Base-by-base conservation (phyloP, 495 filamentous ascomycete species). In the Daldinia childiae region DNA sequence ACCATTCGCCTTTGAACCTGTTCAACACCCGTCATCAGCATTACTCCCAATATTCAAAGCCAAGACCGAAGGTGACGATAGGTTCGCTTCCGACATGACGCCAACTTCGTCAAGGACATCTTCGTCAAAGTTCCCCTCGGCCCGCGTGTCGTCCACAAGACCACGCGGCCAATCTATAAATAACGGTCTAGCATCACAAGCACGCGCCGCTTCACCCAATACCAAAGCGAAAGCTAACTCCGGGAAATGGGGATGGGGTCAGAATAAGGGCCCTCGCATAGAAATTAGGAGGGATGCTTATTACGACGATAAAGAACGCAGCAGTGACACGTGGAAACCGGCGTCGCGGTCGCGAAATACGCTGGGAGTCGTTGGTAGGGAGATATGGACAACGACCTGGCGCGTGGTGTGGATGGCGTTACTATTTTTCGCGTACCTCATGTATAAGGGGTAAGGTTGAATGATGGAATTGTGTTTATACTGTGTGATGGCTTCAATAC, bases 321-420 rank as follows among this genome's bases (percentile, higher is more conserved):
- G 34, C 76, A 77, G 30, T 7, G 38, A 60, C 76, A 76, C 64
- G 21, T 68, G 65, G 71, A 57, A 45, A 19, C 62, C 66, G 21
- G 68, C 60, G 27, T 26, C 68, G 15, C 8, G 51, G 51, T 57
- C 54, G 51, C 4, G 66, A 48, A 75, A 76, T 8, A 62, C 62
- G 6, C 36, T 81, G 0, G 60, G 56, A 1, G 61, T 81, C 4
- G 76, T 82, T 7, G 30, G 72, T 0, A 76, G 73, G 7, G 83
- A 86, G 71, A 63, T 82, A n/a, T 85, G 82, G 83, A 83, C 83
- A 1, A 81, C 74, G 15, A 58, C 76, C 5, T 86, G 75, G 76
- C 62, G 83, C 39, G 79, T 82, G 0, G 76, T 62, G 27, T 86
- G 83, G 83, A 84, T 86, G 79, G 82, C 76, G 29, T 45, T 82